A percentile compares a stretch with the other conserved stretches of the same genome.
phyloP scores from a whole-genome alignment of 2,329 filamentous ascomycete species.

The Didymella keratinophila region DNA sequence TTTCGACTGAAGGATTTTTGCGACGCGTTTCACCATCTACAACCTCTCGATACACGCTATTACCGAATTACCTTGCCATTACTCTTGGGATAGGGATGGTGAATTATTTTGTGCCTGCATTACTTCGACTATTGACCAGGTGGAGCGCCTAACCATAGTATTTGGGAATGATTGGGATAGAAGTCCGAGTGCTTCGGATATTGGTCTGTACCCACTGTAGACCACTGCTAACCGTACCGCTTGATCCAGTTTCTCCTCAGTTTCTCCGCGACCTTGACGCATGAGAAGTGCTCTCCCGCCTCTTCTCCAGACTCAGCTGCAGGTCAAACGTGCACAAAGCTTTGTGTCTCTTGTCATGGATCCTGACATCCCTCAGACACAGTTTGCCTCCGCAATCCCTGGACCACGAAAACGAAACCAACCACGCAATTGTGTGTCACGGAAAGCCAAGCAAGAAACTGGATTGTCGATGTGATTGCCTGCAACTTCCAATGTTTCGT shows the following conservation, averaged over 20 bases:
- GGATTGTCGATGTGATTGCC: constrained; percentile 4
- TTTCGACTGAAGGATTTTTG: constrained; percentile 11
- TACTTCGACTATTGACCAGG: constrained; percentile 11
- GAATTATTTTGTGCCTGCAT: constrained; percentile 25
- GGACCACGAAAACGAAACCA: constrained; percentile 4
- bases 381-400: constrained; percentile 12
- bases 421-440: constrained; percentile 15
- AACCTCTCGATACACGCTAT: constrained; percentile 5
- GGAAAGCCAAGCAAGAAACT: constrained; percentile 7
- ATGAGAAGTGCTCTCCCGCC: constrained; percentile 14
- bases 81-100: background rate
- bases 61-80: constrained; percentile 8
- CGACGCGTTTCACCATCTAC: constrained; percentile 15
- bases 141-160: constrained; percentile 21
- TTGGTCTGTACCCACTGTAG: constrained; percentile 23
- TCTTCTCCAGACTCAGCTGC: constrained; percentile 19
- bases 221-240: constrained; percentile 20
- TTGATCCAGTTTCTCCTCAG: constrained; percentile 17
- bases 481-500: constrained; percentile 20
- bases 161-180: constrained; percentile 2
- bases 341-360: constrained; percentile 19
- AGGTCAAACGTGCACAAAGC: constrained; percentile 15
- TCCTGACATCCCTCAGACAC: constrained; percentile 14
- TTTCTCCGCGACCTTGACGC: constrained; percentile 21
- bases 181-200: constrained; percentile 23